Conservation (phyloP, 2,329 filamentous ascomycete species). For the Pezicula carpinea region DNA sequence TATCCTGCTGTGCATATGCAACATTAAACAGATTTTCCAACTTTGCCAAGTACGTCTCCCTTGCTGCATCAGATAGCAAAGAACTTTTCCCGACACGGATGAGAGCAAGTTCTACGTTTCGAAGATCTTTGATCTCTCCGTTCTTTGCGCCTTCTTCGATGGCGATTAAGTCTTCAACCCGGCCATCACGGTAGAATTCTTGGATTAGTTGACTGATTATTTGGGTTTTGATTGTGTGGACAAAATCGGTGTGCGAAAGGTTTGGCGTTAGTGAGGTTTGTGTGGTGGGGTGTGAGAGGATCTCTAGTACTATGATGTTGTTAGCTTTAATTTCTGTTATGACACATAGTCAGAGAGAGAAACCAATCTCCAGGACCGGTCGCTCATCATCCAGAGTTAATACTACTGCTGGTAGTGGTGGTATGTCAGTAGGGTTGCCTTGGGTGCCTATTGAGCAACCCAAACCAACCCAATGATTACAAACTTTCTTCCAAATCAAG, state of each 20-base stretch:
- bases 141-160: constrained; percentile 14
- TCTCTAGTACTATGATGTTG: background rate
- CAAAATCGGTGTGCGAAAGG: constrained; percentile 12
- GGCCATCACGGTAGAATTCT: constrained; percentile 13
- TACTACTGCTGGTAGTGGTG: too few relatives aligned
- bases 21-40: background rate
- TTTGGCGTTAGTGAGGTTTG: background rate
- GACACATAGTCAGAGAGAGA: background rate
- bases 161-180: constrained; percentile 16
- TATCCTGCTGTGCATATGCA: background rate
- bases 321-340: background rate
- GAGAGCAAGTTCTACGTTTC: constrained; percentile 4
- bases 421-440: too few relatives aligned
- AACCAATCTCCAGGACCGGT: constrained; percentile 4
- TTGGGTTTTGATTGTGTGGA: constrained; percentile 10
- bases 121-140: constrained; percentile 12
- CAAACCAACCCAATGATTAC: too few relatives aligned
- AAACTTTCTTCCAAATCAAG: too few relatives aligned
- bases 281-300: background rate
- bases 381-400: too few relatives aligned
- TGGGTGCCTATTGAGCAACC: too few relatives aligned
- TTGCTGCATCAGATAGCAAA: background rate
- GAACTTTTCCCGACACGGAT: background rate
- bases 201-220: constrained; percentile 20
- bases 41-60: background rate